Evolutionary conservation across 2,329 filamentous ascomycete genomes (phyloP), one percentile per base, ranked within the genome.

Genomic region (Lasiodiplodia gonubiensis): DNA sequence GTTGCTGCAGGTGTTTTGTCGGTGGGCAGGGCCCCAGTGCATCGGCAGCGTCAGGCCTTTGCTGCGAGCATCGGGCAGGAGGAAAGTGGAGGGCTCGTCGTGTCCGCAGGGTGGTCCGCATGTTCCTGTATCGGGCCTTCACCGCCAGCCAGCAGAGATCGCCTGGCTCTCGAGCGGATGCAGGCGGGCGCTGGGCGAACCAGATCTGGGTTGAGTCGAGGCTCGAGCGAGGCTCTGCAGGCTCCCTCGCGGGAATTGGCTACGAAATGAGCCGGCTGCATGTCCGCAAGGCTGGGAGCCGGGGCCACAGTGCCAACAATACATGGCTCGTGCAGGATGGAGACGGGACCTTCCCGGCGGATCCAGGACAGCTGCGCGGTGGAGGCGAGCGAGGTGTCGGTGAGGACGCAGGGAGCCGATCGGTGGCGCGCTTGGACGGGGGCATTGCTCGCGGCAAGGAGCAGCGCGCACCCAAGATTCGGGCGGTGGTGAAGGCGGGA

Each of bases 261-360:
- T 8, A 51, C 59, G 42, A 63, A 63, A 63, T 51, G 59, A 63
- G 59, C 37, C 59, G 59, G 27, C n/a, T 37, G 27, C 25, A 33
- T n/a, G 42, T n/a, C 16, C 23, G 42, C 42, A 61, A 61, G 59
- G 59, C 59, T 51, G 18, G 53, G 59, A n/a, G 59, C 59, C 7
- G 25, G 59, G 46, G 59, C 59, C 59, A 63, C 59, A 51, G 59
- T 51, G 59, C 59, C 59, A 63, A 46, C 59, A 51, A 37, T 30
- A 51, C 42, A 63, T 63, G 59, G 59, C 46, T 51, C 59, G 59
- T 63, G 59, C 59, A 63, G 42, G 46, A 63, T 63, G 59, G 59
- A 63, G 59, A 63, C 59, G 59, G 59, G 59, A 63, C 42, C 42
- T 51, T 63, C 59, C 59, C 59, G 59, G 59, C 59, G 46, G 59